Percentiles rank a stretch among this genome's conserved stretches.
Evolutionary conservation across 2,329 filamentous ascomycete species (phyloP).

Genomic region (Huntiella abstrusa): DNA sequence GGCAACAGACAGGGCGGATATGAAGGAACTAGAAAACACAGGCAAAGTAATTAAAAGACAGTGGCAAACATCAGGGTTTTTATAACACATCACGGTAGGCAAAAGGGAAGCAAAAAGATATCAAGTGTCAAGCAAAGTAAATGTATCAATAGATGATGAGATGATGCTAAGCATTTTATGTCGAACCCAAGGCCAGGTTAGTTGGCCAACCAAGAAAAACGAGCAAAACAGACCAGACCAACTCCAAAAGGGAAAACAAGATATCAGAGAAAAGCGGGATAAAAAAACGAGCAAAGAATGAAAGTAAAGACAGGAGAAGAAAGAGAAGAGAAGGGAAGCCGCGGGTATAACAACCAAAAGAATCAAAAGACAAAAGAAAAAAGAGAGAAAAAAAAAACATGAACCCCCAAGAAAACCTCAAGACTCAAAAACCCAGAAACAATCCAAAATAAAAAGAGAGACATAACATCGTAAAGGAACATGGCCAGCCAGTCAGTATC

Average conservation of each 20-base stretch:
- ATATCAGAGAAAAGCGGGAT: background rate
- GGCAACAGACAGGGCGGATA: background rate
- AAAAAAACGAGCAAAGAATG: background rate
- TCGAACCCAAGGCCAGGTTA: background rate
- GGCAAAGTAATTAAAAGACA: background rate
- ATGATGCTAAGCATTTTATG: too few species aligned
- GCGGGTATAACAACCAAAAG: background rate
- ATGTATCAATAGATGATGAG: too few species aligned
- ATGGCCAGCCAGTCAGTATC: background rate
- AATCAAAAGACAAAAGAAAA: background rate
- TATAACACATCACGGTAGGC: background rate
- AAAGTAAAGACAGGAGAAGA: background rate
- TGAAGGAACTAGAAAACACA: background rate
- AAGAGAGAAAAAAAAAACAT: background rate
- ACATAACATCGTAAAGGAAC: conserved; percentile 1
- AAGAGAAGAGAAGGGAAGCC: background rate
- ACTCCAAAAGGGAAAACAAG: background rate
- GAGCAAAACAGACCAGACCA: background rate
- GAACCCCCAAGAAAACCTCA: background rate
- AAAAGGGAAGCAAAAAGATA: background rate
- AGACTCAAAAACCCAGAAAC: background rate
- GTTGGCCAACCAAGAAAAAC: background rate
- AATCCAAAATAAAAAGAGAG: background rate
- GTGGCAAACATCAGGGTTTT: background rate
- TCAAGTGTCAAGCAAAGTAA: too few species aligned